A percentile compares a stretch with the other conserved stretches of the same genome.
These are phyloP conservation scores for Ambrosiella xylebori DNA, from an alignment of 2,329 filamentous ascomycete species.

Conservation along the genomic window DNA sequence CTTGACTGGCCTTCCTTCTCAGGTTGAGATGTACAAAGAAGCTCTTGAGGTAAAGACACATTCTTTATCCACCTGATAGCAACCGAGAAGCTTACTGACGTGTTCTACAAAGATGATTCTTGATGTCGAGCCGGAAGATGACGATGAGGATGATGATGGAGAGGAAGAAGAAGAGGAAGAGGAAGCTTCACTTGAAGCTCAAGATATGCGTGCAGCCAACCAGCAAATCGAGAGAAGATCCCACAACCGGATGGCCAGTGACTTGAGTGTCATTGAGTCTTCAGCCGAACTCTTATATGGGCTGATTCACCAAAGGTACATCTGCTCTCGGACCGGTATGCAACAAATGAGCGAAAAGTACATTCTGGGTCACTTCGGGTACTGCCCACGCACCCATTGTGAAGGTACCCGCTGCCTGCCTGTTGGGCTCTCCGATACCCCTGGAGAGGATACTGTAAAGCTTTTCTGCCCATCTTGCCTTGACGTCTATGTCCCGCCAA, in stretches of 20 bases:
- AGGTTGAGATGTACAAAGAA: conserved; percentile 98
- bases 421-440: conserved; percentile 84
- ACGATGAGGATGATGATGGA: conserved; percentile 71
- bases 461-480: conserved; percentile 93
- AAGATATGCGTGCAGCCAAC: conserved; percentile 24
- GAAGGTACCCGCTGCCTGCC: conserved; percentile 78
- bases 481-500: conserved; percentile 92
- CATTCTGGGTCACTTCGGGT: conserved; percentile 87
- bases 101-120: conserved; percentile 56
- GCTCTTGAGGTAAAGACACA: conserved; percentile 52
- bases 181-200: conserved; percentile 43
- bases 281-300: conserved; percentile 97
- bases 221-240: conserved; percentile 51
- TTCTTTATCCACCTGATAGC: not conserved
- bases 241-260: conserved; percentile 69
- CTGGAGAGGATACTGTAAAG: conserved; percentile 94
- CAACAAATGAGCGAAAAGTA: conserved; percentile 99
- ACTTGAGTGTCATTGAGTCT: conserved; percentile 88
- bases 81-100: not conserved
- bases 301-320: conserved; percentile 95
- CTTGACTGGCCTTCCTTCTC: conserved; percentile 80
- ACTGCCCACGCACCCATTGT: conserved; percentile 88
- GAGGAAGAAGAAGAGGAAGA: conserved; percentile 58
- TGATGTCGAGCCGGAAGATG: conserved; percentile 91
- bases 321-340: conserved; percentile 88